Base-by-base conservation (phyloP, 768 basidiomycete species). In the Xerocomus spinulosus region DNA sequence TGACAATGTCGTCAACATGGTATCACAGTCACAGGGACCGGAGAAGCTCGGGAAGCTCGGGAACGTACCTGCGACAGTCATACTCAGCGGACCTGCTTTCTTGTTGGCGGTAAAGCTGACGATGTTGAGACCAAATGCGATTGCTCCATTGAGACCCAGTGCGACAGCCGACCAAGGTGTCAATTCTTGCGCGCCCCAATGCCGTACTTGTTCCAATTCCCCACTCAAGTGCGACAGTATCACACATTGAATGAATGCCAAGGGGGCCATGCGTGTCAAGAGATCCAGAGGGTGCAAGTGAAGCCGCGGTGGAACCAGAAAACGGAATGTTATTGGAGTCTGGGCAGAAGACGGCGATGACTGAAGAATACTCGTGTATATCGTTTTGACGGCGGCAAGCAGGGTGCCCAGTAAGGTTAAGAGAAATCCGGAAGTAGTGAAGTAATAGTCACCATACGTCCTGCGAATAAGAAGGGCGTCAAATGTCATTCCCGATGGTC, bases 31-130 rank as follows among this genome's bases (percentile, higher is more conserved):
- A 30, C 37, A 28, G 42, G 34, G 44, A 41, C 5, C 26, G 38
- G 12, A 24, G 34, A 25, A 24, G 42, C 37, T 7, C 13, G 13
- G 30, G 42, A 15, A 45, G 18, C 9, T 20, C 24, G 23, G 15
- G 20, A 44, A 73, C 81, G 46, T 50, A 88, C 85, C 86, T 50
- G 91, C 89, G 39, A 95, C 92, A 9, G 87, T 90, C 87, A 94
- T 95, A 39, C 85, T 87, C 53, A 95, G 63, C 12, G 92, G 84
- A 2, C 93, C 92, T 0, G 91, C 84, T 62, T 87, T 83, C 67
- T 85, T 85, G 70, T 98, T 99, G n/a, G 96, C 90, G 33, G 88
- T 89, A 61, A 99, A 96, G 63, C 87, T 90, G 48, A 96, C 89
- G 3, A 97, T 82, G 58, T 98, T 99, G 43, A 99, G 73, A 13